Evolutionary conservation across 2,329 filamentous ascomycete genomes (phyloP), one percentile per base, ranked within the genome.

Genomic region (Cyphellophora europaea): DNA sequence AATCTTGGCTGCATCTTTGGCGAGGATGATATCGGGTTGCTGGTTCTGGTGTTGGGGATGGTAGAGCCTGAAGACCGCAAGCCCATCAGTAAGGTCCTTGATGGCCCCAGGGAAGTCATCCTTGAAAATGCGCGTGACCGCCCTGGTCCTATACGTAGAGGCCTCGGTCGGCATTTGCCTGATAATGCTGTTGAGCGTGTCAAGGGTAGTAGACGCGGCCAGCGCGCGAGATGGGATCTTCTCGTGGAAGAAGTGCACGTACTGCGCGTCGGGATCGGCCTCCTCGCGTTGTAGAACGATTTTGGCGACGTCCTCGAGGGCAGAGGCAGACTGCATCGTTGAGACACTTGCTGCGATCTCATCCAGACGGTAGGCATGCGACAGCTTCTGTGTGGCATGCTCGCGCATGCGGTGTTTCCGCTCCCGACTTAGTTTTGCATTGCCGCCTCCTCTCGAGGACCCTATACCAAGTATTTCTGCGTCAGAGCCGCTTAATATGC

Each of bases 221-320:
- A 91, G 64, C 53, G 81, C 77, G 27, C 80, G 66, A 27, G 77
- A 82, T 2, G 83, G 81, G 16, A 91, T 88, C 70, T 89, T 91
- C 59, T 93, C 83, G 59, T 89, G 83, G 57, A 93, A 93, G 61
- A 89, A 91, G 54, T 91, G 82, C n/a, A 91, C 85, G 53, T 91
- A 91, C 56, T 80, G 82, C 17, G 83, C 85, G 51, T 91, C 82
- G 28, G 67, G 59, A 51, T 87, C 77, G 33, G 68, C 55, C n/a
- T 74, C 67, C 41, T 74, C 78, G 41, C 82, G 69, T 54, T 82
- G 76, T 42, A 91, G 60, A 19, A 93, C 84, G 42, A 81, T 65
- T 5, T 71, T 68, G 2, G 80, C 83, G 3, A 91, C 79, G 39
- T 85, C 80, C 49, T 91, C 82, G 10, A 93, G 63, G 0, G 80